Evolutionary conservation across 805 yeast species (phyloP), one percentile per base, ranked within the genome.

Genomic region (Hanseniaspora nectarophila): DNA sequence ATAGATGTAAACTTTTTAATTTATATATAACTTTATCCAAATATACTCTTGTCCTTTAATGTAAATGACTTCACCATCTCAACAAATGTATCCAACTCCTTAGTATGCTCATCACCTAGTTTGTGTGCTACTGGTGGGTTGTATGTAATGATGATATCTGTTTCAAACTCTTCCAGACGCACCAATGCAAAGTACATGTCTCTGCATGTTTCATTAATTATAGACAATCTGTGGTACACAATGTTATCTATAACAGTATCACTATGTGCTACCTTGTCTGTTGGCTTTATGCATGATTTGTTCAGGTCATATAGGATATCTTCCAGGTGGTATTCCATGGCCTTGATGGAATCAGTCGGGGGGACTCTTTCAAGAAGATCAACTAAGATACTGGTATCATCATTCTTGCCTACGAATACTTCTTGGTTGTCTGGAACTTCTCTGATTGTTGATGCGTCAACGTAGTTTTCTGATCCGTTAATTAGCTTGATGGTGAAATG

Each of bases 401-500:
- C 63, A 6, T 69, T 58, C 13, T 65, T 60, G 47, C 73, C 73
- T 3, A 89, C 78, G 64, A 76, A 92, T 24, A 90, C 96, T 64
- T 90, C 98, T 63, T 92, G 97, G 1, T 88, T 80, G 61, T 92
- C 97, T 0, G 98, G 97, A 3, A 92, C 77, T 55, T 85, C 85
- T 53, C 98, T 70, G 45, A 89, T 63, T 34, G 70, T 64, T 1
- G 95, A 82, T 0, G 88, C 96, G 64, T 92, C 97, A 1, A 82
- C 61, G 45, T 82, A 71, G 24, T 15, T 23, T 6, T 31, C 45
- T 9, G 39, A 39, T 0, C 75, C 76, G 1, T 58, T 54, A 0
- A 95, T 95, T 5, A 88, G 54, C 3, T 64, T 65, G 0, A 79
- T 72, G 2, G 72, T 61, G 18, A 88, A 73, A 0, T 95, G 92